phyloP scores from a whole-genome alignment of 345 rosid species.

The Chamaenerion angustifolium region DNA sequence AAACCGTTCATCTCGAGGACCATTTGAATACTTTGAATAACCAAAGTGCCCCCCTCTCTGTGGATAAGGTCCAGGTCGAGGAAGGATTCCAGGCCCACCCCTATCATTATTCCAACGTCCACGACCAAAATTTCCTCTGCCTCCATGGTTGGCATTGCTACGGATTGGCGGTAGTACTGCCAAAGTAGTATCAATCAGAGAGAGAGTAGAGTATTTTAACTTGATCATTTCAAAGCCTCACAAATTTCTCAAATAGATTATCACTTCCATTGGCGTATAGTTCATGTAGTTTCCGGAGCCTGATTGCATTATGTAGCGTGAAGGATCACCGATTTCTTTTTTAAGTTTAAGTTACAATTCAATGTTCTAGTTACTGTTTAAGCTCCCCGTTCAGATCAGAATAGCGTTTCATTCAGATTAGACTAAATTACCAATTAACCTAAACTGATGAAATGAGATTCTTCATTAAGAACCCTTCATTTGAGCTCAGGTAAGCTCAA shows the following conservation, averaged over 20 bases:
- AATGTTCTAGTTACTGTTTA: too few species aligned
- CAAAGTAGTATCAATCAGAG: constrained; percentile 7
- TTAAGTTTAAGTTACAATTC: too few species aligned
- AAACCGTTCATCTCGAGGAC: constrained; percentile 77
- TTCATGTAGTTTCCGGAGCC: too few species aligned
- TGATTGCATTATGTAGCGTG: too few species aligned
- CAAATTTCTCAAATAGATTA: not conserved
- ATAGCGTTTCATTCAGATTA: too few species aligned
- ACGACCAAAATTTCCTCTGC: constrained; percentile 63
- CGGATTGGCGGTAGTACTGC: constrained; percentile 68
- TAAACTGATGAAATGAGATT: too few species aligned
- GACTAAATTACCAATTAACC: too few species aligned
- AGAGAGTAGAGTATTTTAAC: not conserved
- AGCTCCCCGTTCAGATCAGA: too few species aligned
- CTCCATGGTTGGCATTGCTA: constrained; percentile 37
- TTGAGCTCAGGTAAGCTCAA: too few species aligned
- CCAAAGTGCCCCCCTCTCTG: constrained; percentile 56
- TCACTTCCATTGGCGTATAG: not conserved
- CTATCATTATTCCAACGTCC: constrained; percentile 80
- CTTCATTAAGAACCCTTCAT: too few species aligned
- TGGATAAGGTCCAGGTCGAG: constrained; percentile 77
- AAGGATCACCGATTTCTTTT: too few species aligned
- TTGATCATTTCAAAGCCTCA: not conserved
- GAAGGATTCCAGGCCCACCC: constrained; percentile 74
- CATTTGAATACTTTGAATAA: constrained; percentile 38